Evolutionary conservation across 495 filamentous ascomycete genomes (phyloP), one percentile per base, ranked within the genome.

Genomic region (Hamigera avellanea): DNA sequence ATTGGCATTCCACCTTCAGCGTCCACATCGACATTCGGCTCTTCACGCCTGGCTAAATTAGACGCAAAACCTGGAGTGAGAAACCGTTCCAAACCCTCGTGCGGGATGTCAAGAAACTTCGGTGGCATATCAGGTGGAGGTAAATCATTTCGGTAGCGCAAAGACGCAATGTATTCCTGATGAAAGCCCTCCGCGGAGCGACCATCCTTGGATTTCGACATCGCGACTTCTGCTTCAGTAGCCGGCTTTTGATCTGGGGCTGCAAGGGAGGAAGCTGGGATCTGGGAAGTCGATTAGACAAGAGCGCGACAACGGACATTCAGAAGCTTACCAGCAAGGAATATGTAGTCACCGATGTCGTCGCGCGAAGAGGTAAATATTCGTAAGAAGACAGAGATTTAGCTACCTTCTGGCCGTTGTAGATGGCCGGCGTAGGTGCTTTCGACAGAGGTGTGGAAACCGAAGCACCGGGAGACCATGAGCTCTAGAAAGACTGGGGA

Each of bases 1-100:
- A 98, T 76, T 26, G 85, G 86, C 89, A 98, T 95, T 25, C 93
- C 91, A 40, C 95, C 75, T 65, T 96, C 93, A 14, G 87, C 88
- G 75, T 98, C 93, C 14, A 87, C 86, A 57, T 96, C 91, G 35
- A 98, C 87, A 42, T 93, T 95, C 3, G 93, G 64, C n/a, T 87
- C 78, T 62, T 96, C 88, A 42, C 93, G 85, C 44, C 87, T 71
- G 1, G 84, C 84, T 41, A 98, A 60, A 35, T 84, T 79, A 19
- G 86, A 88, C 16, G 86, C 83, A 63, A 93, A 96, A 2, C 73
- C 77, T 1, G 89, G 81, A 8, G 78, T 80, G 10, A 89, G 87
- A 56, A 95, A 96, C 48, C 86, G 80, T 7, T 80, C 69, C 14
- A 95, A 71, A 10, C 93, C 93, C 37, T 82, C 83, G 48, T 89